phyloP scores from a whole-genome alignment of 345 rosid genomes.

The Eucalyptus pauciflora region DNA sequence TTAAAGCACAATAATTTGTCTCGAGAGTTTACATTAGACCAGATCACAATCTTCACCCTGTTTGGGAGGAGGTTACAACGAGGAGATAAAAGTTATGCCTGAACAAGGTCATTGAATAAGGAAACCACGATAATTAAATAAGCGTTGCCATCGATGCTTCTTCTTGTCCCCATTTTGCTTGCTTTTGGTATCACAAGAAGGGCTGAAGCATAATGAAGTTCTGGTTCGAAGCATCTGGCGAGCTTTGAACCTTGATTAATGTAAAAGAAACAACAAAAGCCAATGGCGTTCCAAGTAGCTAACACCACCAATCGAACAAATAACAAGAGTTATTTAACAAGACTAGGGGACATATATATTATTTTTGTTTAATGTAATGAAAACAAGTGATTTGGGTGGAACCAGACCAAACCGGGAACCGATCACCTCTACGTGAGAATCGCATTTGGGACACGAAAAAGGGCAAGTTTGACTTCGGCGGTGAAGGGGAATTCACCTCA shows the following conservation, averaged over 20 bases:
- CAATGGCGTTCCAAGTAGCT: neutral
- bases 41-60: neutral
- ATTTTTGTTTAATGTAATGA: no score
- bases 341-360: no score
- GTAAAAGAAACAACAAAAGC: neutral
- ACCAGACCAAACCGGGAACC: no score
- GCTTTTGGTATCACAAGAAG: neutral
- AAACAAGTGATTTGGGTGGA: no score
- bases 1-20: neutral
- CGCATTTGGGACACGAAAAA: neutral
- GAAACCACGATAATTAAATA: neutral
- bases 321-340: neutral
- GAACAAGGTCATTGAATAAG: neutral
- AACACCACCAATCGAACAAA: neutral
- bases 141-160: neutral
- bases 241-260: neutral
- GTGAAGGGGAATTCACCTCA: neutral
- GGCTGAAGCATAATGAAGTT: neutral
- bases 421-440: neutral
- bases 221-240: neutral
- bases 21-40: neutral
- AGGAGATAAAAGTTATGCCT: neutral
- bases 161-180: neutral
- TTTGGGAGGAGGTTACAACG: neutral
- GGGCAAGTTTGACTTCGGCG: neutral